These are phyloP conservation scores for Puccinia coronata DNA, from an alignment of 1,284 basidiomycete genomes.

Conservation along the genomic window DNA sequence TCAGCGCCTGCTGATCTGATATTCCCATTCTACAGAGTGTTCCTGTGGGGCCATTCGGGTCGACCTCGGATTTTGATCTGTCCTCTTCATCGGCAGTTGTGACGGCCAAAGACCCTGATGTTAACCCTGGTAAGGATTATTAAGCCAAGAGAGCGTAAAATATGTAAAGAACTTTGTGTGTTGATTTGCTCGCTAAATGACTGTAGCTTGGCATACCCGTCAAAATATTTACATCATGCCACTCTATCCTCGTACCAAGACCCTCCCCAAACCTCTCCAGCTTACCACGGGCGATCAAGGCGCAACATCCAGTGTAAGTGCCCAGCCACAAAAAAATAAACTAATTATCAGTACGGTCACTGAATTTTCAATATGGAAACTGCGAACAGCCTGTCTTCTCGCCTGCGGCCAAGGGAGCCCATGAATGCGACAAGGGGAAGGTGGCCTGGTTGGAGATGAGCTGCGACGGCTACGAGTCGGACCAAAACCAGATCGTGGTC, in stretches of 20 bases:
- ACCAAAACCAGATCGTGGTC: conserved; percentile 52
- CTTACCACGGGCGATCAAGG: conserved; percentile 44
- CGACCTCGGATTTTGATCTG: conserved; percentile 52
- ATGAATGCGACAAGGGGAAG: conserved; percentile 46
- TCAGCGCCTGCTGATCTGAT: background rate
- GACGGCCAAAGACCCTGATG: conserved; percentile 53
- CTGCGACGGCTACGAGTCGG: conserved; percentile 54
- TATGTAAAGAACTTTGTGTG: no score
- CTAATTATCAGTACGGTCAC: background rate
- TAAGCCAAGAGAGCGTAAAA: background rate
- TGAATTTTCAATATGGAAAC: background rate
- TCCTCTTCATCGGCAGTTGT: conserved; percentile 51
- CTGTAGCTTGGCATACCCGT: conserved; percentile 54
- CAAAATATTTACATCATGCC: conserved; percentile 49
- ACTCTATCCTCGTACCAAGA: conserved; percentile 23
- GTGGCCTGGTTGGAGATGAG: conserved; percentile 55
- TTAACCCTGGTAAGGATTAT: conserved; percentile 43
- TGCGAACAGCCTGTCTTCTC: conserved; percentile 42
- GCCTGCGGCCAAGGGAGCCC: conserved; percentile 3
- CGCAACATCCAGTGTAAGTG: conserved; percentile 34
- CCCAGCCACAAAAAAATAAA: background rate
- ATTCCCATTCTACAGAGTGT: conserved; percentile 37
- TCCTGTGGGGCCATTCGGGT: conserved; percentile 54
- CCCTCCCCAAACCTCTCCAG: background rate
- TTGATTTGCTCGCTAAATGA: no score